Base-by-base conservation (phyloP, 2,329 filamentous ascomycete genomes). In the Epichloe brachyelytri region DNA sequence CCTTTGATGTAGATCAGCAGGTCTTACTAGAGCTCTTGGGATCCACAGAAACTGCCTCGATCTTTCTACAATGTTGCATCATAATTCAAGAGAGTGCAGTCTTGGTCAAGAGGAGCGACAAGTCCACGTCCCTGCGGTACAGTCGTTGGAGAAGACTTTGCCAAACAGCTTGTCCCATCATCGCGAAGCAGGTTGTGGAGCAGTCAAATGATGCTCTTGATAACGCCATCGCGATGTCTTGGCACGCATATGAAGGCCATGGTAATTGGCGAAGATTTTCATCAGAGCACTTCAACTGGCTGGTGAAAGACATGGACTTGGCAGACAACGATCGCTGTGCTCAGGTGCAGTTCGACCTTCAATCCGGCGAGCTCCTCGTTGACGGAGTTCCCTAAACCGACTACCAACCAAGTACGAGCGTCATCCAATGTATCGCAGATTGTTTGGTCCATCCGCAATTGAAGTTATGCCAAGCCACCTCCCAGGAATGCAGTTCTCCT, bases 351-450 rank as follows among this genome's bases (percentile, higher is more conserved):
- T 73, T 71, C 54, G 76, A 78, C 53, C 49, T 78, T 0, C 54
- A 82, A 3, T 73, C 67, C 1, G 77, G 73, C 0, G 64, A 72
- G 20, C 62, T 83, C 0, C 66, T 79, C 0, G 69, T 82, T 0
- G 68, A 80, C 50, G 77, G 77, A 0, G 37, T 64, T 1, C 77
- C 0, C 56, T 81, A 0, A 59, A 68, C 6, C 66, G 71, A 2
- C 65, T 80, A 0, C 77, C 77, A 0, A 3, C 15, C 0, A 52
- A 68, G 0, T 82, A 76, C 49, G 63, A 70, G 37, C 7, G 14
- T 0, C 65, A 76, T 46, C 14, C 56, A 0, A 62, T 61, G 14
- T 52, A 52, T 49, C 39, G 8, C 3, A 52, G 37, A 10, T 43
- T 60, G 0, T 60, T 61, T 11, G 54, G 57, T 0, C 20, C 34